These are phyloP conservation scores for Trichoderma sp. DNA, from an alignment of 2,329 filamentous ascomycete genomes.

Conservation along the genomic window DNA sequence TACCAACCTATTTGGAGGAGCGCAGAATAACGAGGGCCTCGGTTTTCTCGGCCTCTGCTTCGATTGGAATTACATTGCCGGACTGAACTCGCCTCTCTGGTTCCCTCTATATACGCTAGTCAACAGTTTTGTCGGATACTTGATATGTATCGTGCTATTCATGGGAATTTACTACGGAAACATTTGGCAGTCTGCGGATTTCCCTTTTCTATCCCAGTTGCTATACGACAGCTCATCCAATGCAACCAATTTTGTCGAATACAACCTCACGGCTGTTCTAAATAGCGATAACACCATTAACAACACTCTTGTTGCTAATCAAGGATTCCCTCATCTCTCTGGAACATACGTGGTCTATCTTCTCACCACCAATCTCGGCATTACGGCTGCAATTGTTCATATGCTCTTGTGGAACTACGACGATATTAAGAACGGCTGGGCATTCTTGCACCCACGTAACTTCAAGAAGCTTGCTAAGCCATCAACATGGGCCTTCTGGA, in stretches of 20 bases:
- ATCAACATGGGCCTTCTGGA: not conserved
- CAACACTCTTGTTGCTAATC: not conserved
- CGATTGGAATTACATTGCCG: not conserved
- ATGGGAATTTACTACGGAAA: not conserved
- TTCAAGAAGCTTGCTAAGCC: not conserved
- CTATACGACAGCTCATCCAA: not conserved
- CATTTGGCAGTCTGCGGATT: not conserved
- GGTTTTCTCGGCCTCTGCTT: not conserved
- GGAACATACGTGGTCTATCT: not conserved
- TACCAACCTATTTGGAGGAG: not conserved
- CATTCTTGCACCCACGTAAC: not conserved
- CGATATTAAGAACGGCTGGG: not conserved
- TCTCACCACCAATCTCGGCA: not conserved
- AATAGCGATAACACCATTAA: not conserved
- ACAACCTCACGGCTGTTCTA: not conserved
- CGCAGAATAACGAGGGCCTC: not conserved
- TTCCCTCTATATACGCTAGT: not conserved
- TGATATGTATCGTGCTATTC: not conserved
- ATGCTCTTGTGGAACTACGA: not conserved
- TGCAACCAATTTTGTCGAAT: not conserved
- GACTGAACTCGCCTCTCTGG: not conserved
- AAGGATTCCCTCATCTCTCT: not conserved
- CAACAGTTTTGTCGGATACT: not conserved
- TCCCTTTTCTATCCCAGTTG: not conserved
- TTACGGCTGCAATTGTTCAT: not conserved